phyloP scores from a whole-genome alignment of 352 stramenopile genomes.

The Phytophthora fragariae region DNA sequence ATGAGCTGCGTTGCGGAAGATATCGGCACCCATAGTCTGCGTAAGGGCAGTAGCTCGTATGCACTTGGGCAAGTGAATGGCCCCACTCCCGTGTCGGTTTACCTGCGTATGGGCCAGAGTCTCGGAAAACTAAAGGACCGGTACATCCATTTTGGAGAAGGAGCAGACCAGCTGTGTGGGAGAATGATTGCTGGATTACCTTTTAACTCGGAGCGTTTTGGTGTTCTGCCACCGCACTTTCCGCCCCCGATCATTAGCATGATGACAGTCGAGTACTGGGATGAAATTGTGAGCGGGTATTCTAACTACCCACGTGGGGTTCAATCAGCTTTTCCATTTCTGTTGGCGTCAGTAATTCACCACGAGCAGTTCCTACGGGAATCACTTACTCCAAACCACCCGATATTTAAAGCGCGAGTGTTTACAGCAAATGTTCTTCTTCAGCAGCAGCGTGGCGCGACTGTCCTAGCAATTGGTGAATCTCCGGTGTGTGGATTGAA shows the following conservation, averaged over 20 bases:
- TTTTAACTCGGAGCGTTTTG: conserved; percentile 10
- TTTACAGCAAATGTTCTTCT: conserved; percentile 11
- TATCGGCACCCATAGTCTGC: too few relatives aligned
- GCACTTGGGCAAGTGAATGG: too few relatives aligned
- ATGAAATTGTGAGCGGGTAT: conserved; percentile 13
- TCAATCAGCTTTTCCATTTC: conserved; percentile 5
- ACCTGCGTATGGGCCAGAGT: neutral
- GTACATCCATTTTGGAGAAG: conserved; percentile 17
- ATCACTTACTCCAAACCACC: neutral
- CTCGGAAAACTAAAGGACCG: conserved; percentile 13
- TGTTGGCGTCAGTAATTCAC: conserved; percentile 8
- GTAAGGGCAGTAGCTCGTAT: too few relatives aligned
- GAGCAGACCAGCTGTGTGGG: conserved; percentile 11
- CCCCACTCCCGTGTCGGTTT: too few relatives aligned
- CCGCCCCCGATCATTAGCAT: neutral
- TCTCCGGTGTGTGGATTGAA: conserved; percentile 10
- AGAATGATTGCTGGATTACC: conserved; percentile 16
- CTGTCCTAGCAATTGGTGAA: neutral
- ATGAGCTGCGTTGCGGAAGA: too few relatives aligned
- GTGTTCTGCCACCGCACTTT: conserved; percentile 14
- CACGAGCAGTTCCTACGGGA: conserved; percentile 8
- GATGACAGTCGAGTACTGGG: conserved; percentile 1
- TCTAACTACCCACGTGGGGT: conserved; percentile 7
- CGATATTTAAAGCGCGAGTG: conserved; percentile 12
- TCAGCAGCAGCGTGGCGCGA: neutral